phyloP scores from a whole-genome alignment of 2,329 filamentous ascomycete genomes.

The Capronia epimyces region DNA sequence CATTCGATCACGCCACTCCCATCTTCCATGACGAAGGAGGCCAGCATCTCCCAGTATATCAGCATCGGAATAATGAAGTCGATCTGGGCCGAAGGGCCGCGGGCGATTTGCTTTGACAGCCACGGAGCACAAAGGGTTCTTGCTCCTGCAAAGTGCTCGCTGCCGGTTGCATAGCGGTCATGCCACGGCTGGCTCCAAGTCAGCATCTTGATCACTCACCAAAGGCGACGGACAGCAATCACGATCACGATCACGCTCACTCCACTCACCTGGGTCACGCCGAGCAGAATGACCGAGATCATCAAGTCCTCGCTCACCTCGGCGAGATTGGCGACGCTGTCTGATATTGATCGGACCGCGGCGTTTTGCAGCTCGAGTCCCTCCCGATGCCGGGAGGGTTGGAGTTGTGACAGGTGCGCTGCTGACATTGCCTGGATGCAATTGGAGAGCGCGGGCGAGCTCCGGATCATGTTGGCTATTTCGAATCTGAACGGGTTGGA shows the following conservation, averaged over 20 bases:
- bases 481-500: neutral
- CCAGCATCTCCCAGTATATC: conserved; percentile 2
- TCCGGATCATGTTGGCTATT: neutral
- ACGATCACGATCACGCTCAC: too few relatives aligned
- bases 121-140: neutral
- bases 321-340: neutral
- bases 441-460: neutral
- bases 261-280: neutral
- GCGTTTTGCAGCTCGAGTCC: neutral
- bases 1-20: neutral
- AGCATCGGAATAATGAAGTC: neutral
- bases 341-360: neutral
- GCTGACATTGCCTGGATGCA: neutral
- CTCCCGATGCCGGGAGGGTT: neutral
- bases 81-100: neutral
- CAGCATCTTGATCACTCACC: too few relatives aligned
- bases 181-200: neutral
- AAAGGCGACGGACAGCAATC: too few relatives aligned
- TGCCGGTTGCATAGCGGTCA: neutral
- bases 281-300: neutral
- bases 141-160: neutral
- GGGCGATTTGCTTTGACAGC: neutral
- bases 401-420: neutral
- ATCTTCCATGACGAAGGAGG: neutral
- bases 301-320: neutral